phyloP scores from a whole-genome alignment of 106 monocot genomes.

The Alisma plantagoaquatica region DNA sequence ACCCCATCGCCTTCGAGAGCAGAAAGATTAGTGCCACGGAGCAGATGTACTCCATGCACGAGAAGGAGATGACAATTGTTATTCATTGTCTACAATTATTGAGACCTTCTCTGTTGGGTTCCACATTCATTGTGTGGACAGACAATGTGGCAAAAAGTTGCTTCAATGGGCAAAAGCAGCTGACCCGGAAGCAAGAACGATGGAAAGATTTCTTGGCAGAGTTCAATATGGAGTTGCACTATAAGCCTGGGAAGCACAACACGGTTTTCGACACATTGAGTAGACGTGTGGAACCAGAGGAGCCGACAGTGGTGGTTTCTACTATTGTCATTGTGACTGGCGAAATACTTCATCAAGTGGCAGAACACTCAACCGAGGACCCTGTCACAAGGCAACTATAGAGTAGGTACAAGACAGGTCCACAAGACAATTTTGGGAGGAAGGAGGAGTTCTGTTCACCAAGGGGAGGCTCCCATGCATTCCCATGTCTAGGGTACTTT shows the following conservation, averaged over 20 bases:
- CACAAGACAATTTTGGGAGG: too few relatives aligned
- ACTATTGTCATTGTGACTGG: too few relatives aligned
- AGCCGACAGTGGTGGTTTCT: neutral
- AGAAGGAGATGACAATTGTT: neutral
- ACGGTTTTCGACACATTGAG: too few relatives aligned
- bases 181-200: neutral
- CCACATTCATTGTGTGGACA: neutral
- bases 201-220: neutral
- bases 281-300: too few relatives aligned
- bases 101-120: neutral
- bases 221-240: neutral
- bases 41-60: neutral
- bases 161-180: neutral
- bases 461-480: too few relatives aligned
- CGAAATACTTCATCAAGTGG: too few relatives aligned
- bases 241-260: neutral
- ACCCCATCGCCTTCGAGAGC: constrained; percentile 5
- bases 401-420: neutral
- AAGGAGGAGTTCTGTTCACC: too few relatives aligned
- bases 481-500: too few relatives aligned
- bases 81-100: neutral
- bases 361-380: too few relatives aligned
- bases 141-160: neutral
- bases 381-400: neutral
- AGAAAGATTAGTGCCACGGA: neutral